Base-by-base conservation (phyloP, 2,329 filamentous ascomycete genomes). In the Akanthomyces dipterigenus region DNA sequence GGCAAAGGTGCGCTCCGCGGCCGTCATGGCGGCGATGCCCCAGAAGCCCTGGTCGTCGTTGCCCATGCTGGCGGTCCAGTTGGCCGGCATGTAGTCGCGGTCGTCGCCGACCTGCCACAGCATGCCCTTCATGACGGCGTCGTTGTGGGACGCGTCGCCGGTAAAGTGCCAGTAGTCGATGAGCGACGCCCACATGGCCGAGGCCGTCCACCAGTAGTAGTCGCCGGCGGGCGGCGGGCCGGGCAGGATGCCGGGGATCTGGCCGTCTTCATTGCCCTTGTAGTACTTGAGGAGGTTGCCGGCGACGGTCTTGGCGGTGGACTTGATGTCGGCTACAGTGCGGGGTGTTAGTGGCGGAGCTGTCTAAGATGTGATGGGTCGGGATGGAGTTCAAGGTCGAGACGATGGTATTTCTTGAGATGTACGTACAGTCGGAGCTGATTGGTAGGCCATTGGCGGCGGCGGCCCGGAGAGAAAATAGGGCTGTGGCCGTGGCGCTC, bases 11-110 rank as follows among this genome's bases (percentile, higher is more conserved):
- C 85, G 82, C 73, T 93, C 89, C 20, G 86, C 85, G 1, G 89
- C 89, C 8, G 82, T 82, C 76, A 93, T 86, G 55, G 86, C 88
- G 1, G 89, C 83, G 75, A 91, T 80, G 3, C 82, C 88, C 89
- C 89, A 92, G 73, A 91, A 90, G 2, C 87, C 85, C 72, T 89
- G 86, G 67, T 89, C 86, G 65, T 89, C 87, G 71, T 88, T 89
- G 64, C 84, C 85, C 50, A 77, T 68, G 1, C 76, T 77, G 28
- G 73, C 71, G 12, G 80, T 82, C 69, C 84, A 81, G 69, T 85
- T 85, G 6, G 68, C 65, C 1, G 85, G 85, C 82, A 86, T 84
- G 70, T 78, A 87, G 70, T 87, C 79, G 28, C 69, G 65, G 64
- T 81, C 76, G 31, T 78, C 74, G 40, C 82, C 82, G 24, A 75